Evolutionary conservation across 1,284 basidiomycete genomes (phyloP), one percentile per base, ranked within the genome.

Genomic region (Trichosporon coremiiforme): DNA sequence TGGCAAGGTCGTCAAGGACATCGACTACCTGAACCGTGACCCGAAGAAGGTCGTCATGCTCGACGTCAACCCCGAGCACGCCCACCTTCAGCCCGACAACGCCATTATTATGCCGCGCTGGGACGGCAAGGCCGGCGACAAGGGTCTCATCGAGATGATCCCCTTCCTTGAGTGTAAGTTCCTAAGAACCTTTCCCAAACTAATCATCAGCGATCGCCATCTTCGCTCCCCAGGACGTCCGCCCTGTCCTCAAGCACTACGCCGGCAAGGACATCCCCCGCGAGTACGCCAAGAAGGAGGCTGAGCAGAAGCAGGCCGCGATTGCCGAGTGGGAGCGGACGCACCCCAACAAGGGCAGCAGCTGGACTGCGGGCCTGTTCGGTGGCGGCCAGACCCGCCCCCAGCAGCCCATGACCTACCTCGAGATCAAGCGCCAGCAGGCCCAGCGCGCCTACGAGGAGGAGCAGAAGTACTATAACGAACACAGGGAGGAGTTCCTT

Each of bases 151-250:
- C 12, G 91, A 90, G 12, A 87, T 98, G 85, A 94, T 99, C 74
- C 95, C 96, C 0, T 98, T 98, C 90, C 88, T 99, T 8, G 96
- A 99, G 85, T 94, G 94, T 94, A 81, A 65, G 90, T 86, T n/a
- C 5, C 2, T 10, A 29, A 2, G 7, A 25, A 8, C 20, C 50
- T 4, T 31, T 4, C 22, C 2, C 3, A 60, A 53, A 25, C 25
- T 64, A 66, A 17, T 68, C 62, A 0, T 20, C 75, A 95, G 94
- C 93, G 6, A 91, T 95, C 71, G 93, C 89, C 0, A 94, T 95
- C 73, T 94, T 92, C 84, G 90, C 89, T 71, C 90, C 92, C 0
- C 81, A 86, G 50, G 96, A 99, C 78, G 91, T 98, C 4, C 88
- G 96, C 17, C 92, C 90, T 0, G 91, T 98, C 64, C 84, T 98